Base-by-base conservation (phyloP, 2,329 filamentous ascomycete genomes). In the Aspergillus ochraceoroseus region DNA sequence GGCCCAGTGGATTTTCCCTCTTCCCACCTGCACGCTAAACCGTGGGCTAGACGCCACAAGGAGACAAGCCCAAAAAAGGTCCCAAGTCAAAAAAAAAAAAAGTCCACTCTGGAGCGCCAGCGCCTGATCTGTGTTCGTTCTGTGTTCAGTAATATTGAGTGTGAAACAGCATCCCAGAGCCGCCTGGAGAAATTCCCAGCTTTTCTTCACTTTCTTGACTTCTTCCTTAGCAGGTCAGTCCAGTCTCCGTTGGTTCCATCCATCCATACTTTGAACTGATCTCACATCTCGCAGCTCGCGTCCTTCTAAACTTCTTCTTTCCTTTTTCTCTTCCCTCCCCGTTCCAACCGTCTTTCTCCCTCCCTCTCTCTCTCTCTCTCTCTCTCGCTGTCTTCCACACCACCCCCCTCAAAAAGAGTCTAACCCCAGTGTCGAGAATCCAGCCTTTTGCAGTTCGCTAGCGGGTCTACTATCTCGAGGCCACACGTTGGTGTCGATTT, bases 401-500 rank as follows among this genome's bases (percentile, higher is more conserved):
- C 37, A 17, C 17, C 31, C 23, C 30, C 33, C 29, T 37, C 32
- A 32, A 28, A 28, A 22, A n/a, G n/a, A n/a, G 25, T 45, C 32
- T 36, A 22, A 27, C 18, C 36, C 34, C 31, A 23, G 15, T 12
- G 22, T 36, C 36, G 22, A 34, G 32, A 20, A 36, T 43, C 38
- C 38, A 36, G 20, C 13, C 31, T 43, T 31, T 32, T 46, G 40
- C 47, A 52, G 47, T 49, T 46, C 43, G 38, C 46, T 53, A 52
- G 50, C 47, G 53, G 53, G 51, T 52, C 52, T 53, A 43, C 32
- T 45, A 51, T 52, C n/a, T n/a, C 47, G 34, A 50, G 51, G 46
- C 52, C 49, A 54, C 53, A 50, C 46, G 40, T 51, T 54, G 51
- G 48, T 53, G 46, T 53, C 44, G 48, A 51, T 49, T 49, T 47